phyloP scores from a whole-genome alignment of 352 stramenopile species.

The Saprolegnia diclina region DNA sequence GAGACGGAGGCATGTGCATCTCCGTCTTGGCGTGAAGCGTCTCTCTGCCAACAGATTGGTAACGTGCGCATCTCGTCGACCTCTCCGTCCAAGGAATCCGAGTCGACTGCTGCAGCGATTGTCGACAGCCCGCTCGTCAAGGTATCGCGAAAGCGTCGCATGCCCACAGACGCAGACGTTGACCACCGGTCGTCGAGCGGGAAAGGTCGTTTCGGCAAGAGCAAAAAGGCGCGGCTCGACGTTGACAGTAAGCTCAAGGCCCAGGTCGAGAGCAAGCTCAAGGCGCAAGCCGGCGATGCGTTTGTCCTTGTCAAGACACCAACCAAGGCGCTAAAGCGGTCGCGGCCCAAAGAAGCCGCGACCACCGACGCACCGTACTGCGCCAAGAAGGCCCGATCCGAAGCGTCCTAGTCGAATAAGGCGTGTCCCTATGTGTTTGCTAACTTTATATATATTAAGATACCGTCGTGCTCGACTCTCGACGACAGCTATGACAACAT shows the following conservation, averaged over 20 bases:
- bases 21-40: slow-evolving; percentile 31
- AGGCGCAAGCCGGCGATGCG: slow-evolving; percentile 10
- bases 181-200: neutral
- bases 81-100: neutral
- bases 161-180: neutral
- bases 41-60: slow-evolving; percentile 66
- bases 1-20: slow-evolving; percentile 33
- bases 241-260: slow-evolving; percentile 25
- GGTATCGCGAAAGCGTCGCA: slow-evolving; percentile 16
- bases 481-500: no score
- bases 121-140: slow-evolving; percentile 8
- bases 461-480: no score
- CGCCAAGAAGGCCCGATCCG: neutral
- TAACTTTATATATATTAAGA: slow-evolving; percentile 17
- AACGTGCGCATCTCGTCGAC: slow-evolving; percentile 68
- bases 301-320: slow-evolving; percentile 16
- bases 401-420: neutral
- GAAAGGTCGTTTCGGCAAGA: slow-evolving; percentile 23
- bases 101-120: neutral
- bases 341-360: neutral
- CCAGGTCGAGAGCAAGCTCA: slow-evolving; percentile 21
- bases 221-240: slow-evolving; percentile 21
- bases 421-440: slow-evolving; percentile 4
- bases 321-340: slow-evolving; percentile 2
- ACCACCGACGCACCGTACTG: neutral